Conservation (phyloP, 257 asterid genomes). For the Schizonepeta tenuifolia region DNA sequence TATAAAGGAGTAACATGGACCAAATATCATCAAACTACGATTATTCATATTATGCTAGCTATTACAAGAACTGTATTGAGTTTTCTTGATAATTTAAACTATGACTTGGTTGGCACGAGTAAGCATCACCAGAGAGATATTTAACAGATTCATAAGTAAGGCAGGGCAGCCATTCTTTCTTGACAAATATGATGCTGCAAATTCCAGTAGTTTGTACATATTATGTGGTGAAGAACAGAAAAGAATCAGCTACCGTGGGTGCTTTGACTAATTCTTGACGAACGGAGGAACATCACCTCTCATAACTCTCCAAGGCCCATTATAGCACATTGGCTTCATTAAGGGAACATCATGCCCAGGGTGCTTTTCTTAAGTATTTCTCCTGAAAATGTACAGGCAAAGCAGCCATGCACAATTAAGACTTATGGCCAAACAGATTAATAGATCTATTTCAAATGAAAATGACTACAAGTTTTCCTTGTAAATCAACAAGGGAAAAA, state of each 20-base stretch:
- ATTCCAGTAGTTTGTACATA: not conserved
- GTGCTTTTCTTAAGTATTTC: slow-evolving; percentile 86
- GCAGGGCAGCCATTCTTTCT: not conserved
- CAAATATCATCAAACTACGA: not conserved
- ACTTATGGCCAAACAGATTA: not conserved
- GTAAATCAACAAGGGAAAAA: not conserved
- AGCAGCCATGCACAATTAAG: not conserved
- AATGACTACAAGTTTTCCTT: not conserved
- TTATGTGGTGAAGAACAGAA: slow-evolving; percentile 5
- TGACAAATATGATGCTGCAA: slow-evolving; percentile 13
- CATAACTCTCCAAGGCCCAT: slow-evolving; percentile 91
- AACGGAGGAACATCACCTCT: slow-evolving; percentile 76
- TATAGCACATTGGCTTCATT: slow-evolving; percentile 84
- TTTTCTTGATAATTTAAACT: not conserved
- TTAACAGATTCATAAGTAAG: not conserved
- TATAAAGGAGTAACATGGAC: not conserved
- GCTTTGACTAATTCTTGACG: slow-evolving; percentile 41
- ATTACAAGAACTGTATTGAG: not conserved
- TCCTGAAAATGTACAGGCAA: slow-evolving; percentile 48
- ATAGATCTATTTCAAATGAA: not conserved
- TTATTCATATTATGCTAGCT: not conserved
- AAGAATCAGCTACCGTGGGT: slow-evolving; percentile 9
- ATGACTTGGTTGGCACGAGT: not conserved
- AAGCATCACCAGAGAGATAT: not conserved
- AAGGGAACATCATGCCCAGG: slow-evolving; percentile 86